Conservation (phyloP, 208 protist species). For the Lotmaria passim region DNA sequence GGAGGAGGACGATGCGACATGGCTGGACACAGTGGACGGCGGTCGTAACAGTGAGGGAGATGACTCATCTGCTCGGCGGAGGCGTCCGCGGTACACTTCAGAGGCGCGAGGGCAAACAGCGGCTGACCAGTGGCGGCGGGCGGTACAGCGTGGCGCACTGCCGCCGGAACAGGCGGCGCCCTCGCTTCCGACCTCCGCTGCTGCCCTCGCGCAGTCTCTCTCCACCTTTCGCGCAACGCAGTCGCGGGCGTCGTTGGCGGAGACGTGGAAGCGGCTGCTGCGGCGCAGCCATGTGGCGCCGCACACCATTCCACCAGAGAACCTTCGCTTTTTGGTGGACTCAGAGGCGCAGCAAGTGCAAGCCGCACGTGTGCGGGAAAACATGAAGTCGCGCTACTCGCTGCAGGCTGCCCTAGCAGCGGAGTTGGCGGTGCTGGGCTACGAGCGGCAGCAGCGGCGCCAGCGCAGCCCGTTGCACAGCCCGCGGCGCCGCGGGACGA, state of each 20-base stretch:
- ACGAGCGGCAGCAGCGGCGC: constrained; percentile 19
- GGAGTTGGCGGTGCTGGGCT: constrained; percentile 55
- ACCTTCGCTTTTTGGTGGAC: constrained; percentile 37
- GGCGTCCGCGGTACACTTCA: not conserved
- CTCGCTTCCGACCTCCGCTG: constrained; percentile 13
- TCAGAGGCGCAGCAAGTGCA: constrained; percentile 40
- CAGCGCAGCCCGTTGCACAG: constrained; percentile 2
- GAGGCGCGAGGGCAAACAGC: not conserved
- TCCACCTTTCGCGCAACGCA: constrained; percentile 26
- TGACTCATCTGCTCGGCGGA: not conserved
- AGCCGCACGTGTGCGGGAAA: constrained; percentile 49
- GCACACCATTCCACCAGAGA: constrained; percentile 21
- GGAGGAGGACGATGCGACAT: constrained; percentile 64
- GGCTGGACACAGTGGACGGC: constrained; percentile 20
- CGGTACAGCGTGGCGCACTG: constrained; percentile 24
- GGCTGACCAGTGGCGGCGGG: constrained; percentile 30
- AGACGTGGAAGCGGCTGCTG: constrained; percentile 37
- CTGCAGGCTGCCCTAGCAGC: constrained; percentile 67
- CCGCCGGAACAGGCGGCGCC: not conserved
- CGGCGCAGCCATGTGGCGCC: constrained; percentile 25
- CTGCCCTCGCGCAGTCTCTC: constrained; percentile 18
- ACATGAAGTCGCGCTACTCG: constrained; percentile 68
- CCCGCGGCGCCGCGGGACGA: not conserved
- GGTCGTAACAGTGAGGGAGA: not conserved
- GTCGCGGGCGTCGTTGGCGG: constrained; percentile 19